A percentile compares a stretch with the other conserved stretches of the same genome.
These are phyloP conservation scores for Sphaerulina musiva DNA, from an alignment of 2,329 filamentous ascomycete species.

Conservation along the genomic window DNA sequence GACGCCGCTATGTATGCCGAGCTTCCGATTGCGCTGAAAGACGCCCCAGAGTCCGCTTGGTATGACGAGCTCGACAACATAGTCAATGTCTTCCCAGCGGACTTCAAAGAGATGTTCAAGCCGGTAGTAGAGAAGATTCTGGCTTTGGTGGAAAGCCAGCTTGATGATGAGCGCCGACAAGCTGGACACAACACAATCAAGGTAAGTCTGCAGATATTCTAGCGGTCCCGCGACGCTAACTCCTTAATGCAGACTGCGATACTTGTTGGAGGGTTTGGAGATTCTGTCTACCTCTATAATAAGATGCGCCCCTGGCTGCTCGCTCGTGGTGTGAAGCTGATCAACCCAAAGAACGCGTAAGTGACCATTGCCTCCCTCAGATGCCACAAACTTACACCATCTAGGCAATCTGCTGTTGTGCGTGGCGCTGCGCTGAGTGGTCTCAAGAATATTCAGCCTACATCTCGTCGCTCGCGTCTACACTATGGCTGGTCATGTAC, in stretches of 20 bases:
- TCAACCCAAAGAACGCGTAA: conserved; percentile 11
- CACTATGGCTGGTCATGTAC: conserved; percentile 7
- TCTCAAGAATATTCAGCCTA: conserved; percentile 11
- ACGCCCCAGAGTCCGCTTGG: not conserved
- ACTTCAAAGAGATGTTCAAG: conserved; percentile 11
- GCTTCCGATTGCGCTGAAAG: not conserved
- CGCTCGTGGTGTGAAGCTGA: not conserved
- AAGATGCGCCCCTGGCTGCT: conserved; percentile 4
- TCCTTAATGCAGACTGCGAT: conserved; percentile 5
- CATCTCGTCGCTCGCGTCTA: conserved; percentile 10
- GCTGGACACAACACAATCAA: conserved; percentile 7
- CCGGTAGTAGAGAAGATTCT: conserved; percentile 9
- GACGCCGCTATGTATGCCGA: conserved; percentile 2
- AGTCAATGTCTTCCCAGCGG: not conserved
- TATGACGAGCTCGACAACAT: not conserved
- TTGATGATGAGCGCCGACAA: conserved; percentile 7
- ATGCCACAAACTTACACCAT: not conserved
- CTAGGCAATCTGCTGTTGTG: conserved; percentile 14
- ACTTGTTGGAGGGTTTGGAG: conserved; percentile 15
- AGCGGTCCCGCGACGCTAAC: not conserved
- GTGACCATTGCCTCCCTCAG: not conserved
- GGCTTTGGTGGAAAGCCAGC: conserved; percentile 12
- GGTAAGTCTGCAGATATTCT: not conserved
- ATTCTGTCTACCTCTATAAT: conserved; percentile 12
- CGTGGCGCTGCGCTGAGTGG: conserved; percentile 16